phyloP scores from a whole-genome alignment of 148 eudicot species.

The Amaranthus hypochondriacus region DNA sequence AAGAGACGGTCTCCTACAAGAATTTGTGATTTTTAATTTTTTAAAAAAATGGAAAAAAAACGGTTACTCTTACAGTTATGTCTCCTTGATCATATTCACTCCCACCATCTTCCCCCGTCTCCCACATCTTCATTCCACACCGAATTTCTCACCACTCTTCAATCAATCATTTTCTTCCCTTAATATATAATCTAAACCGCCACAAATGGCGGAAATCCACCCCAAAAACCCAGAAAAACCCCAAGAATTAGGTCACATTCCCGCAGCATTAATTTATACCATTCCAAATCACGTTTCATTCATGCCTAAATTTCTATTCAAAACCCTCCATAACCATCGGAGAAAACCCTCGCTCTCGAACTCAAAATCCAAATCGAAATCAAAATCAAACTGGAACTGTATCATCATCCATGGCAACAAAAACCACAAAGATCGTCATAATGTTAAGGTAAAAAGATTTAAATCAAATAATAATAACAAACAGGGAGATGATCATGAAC shows the following conservation, averaged over 20 bases:
- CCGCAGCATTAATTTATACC: constrained; percentile 13
- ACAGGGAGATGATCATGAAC: constrained; percentile 3
- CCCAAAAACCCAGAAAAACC: neutral
- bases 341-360: constrained; percentile 21
- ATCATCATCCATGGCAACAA: neutral
- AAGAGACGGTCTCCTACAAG: too few species aligned
- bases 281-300: constrained; percentile 16
- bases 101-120: constrained; percentile 19
- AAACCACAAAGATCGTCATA: neutral
- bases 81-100: neutral
- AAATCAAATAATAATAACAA: constrained; percentile 10
- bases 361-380: neutral
- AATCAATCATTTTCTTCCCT: neutral
- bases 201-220: constrained; percentile 9
- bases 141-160: neutral
- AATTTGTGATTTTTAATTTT: too few species aligned
- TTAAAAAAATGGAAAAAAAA: too few species aligned
- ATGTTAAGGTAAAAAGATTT: neutral
- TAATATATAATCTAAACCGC: neutral
- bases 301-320: constrained; percentile 35
- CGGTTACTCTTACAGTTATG: too few species aligned
- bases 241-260: constrained; percentile 10
- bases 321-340: constrained; percentile 23
- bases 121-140: constrained; percentile 7
- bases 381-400: too few species aligned